Conservation (phyloP, 306 rosid genomes). For the Astragalus glycyphyllos region DNA sequence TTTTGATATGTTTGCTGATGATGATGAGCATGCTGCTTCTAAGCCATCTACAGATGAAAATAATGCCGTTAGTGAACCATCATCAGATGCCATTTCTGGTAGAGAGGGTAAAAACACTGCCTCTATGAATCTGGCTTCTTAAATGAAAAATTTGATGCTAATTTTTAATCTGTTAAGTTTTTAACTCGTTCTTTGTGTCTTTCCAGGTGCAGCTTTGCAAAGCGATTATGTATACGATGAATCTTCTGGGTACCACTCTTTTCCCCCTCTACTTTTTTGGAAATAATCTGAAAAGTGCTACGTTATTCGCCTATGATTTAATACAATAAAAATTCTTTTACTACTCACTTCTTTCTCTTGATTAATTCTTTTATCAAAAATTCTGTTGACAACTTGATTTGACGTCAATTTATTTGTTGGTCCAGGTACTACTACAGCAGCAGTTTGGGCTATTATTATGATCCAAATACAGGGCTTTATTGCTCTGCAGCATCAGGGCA, state of each 20-base stretch:
- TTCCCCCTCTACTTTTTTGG: conserved; percentile 29
- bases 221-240: conserved; percentile 70
- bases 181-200: conserved; percentile 32
- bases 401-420: conserved; percentile 29
- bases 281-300: conserved; percentile 1
- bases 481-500: conserved; percentile 69
- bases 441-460: conserved; percentile 59
- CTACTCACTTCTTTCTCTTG: background rate
- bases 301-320: background rate
- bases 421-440: conserved; percentile 81
- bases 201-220: conserved; percentile 57
- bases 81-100: conserved; percentile 41
- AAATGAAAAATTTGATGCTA: conserved; percentile 31
- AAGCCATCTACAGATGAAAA: conserved; percentile 59
- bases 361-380: conserved; percentile 28
- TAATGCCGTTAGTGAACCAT: conserved; percentile 50
- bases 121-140: conserved; percentile 23
- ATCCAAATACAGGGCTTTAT: conserved; percentile 59
- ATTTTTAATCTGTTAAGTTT: conserved; percentile 11
- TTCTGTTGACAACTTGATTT: conserved; percentile 30
- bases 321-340: background rate
- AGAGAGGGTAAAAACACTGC: conserved; percentile 51
- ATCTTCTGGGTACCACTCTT: conserved; percentile 63
- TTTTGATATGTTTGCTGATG: conserved; percentile 85
- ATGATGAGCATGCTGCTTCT: conserved; percentile 55